Conservation (phyloP, 108 stramenopile genomes). For the Bacterosira constricta region DNA sequence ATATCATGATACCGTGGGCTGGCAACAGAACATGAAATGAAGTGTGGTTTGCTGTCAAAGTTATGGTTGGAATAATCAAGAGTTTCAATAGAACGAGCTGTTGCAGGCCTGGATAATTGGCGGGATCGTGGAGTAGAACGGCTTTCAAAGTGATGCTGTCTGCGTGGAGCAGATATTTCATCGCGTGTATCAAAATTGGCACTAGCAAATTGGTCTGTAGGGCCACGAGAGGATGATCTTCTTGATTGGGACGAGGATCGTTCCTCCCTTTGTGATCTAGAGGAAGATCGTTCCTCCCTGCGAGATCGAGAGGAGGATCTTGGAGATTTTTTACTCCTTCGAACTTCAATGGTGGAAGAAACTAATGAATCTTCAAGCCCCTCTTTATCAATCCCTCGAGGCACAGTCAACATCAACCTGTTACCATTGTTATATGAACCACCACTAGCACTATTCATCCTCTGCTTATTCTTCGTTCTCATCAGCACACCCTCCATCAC, state of each 20-base stretch:
- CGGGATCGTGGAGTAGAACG: constrained; percentile 4
- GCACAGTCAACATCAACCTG: background rate
- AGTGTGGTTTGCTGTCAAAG: background rate
- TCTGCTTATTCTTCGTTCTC: too few relatives aligned
- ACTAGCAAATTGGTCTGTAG: background rate
- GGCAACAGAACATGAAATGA: constrained; percentile 3
- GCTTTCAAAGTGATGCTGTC: background rate
- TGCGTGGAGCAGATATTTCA: constrained; percentile 1
- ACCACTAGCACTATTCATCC: background rate
- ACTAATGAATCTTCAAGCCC: background rate
- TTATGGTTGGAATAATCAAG: background rate
- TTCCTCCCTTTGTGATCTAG: background rate
- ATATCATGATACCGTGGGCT: constrained; percentile 18
- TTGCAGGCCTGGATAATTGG: background rate
- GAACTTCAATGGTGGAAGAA: background rate
- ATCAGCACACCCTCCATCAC: constrained; percentile 12
- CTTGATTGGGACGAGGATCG: constrained; percentile 3
- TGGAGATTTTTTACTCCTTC: constrained; percentile 1
- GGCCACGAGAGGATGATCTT: background rate
- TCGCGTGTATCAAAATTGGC: background rate
- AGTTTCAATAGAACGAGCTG: background rate
- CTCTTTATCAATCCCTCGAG: background rate
- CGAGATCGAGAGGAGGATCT: background rate
- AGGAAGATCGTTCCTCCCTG: background rate
- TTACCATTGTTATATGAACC: background rate